phyloP scores from a whole-genome alignment of 139 green algal genomes.

The Closterium sp. region DNA sequence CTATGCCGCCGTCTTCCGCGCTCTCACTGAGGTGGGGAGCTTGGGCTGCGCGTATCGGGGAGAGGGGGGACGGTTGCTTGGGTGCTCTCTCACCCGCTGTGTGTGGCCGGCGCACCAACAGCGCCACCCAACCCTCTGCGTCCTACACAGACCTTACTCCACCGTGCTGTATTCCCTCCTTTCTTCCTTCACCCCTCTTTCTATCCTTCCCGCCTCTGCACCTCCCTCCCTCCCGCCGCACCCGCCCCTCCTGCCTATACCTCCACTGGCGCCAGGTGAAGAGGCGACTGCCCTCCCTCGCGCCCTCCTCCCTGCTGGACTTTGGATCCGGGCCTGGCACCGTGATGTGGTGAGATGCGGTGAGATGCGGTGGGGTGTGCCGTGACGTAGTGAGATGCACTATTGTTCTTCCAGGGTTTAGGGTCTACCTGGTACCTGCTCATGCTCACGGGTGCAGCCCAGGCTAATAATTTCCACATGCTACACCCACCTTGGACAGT shows the following conservation, averaged over 20 bases:
- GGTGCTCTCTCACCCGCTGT: no score
- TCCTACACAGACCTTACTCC: neutral
- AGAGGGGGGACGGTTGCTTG: no score
- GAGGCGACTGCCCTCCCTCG: constrained; percentile 37
- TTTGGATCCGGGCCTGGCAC: constrained; percentile 75
- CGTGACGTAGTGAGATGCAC: no score
- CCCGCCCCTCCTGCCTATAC: neutral
- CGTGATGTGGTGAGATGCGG: constrained; percentile 63
- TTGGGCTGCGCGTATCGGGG: no score
- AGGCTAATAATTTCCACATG: no score
- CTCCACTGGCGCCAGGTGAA: neutral
- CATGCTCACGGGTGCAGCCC: no score
- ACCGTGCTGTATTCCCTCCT: neutral
- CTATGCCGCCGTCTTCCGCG: constrained; percentile 16
- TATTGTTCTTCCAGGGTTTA: no score
- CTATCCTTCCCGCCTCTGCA: neutral
- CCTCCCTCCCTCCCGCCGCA: neutral
- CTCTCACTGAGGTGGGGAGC: constrained; percentile 24
- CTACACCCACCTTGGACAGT: no score
- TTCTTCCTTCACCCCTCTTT: neutral
- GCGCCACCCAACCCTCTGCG: no score
- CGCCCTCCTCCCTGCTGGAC: constrained; percentile 65
- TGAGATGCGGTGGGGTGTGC: neutral
- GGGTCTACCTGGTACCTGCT: no score
- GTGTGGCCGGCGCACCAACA: no score